These are phyloP conservation scores for Peltaster fructicola DNA, from an alignment of 2,329 filamentous ascomycete genomes.

Conservation along the genomic window DNA sequence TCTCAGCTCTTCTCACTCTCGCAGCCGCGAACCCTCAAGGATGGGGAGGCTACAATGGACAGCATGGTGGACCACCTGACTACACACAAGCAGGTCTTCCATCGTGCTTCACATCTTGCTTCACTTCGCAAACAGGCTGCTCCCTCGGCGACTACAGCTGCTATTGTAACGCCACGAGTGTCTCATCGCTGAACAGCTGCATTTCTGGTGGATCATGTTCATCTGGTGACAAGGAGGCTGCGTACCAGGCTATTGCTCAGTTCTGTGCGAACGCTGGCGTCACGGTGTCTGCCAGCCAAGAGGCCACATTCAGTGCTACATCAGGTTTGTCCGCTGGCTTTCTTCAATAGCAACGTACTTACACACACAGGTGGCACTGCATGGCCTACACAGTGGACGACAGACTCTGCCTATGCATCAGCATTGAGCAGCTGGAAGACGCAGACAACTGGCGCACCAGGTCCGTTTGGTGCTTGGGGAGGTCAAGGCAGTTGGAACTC, in stretches of 20 bases:
- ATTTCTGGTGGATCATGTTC: constrained; percentile 10
- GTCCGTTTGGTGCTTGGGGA: constrained; percentile 11
- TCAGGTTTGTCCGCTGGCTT: constrained; percentile 7
- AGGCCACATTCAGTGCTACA: constrained; percentile 12
- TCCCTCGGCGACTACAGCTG: constrained; percentile 6
- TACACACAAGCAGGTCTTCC: constrained; percentile 2
- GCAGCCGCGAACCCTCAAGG: constrained; percentile 4
- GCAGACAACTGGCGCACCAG: constrained; percentile 5
- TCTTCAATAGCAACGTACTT: too few species aligned
- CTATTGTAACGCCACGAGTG: constrained; percentile 9
- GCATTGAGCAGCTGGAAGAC: constrained; percentile 8
- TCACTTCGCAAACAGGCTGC: constrained; percentile 5
- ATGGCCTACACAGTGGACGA: constrained; percentile 10
- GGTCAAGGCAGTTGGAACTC: constrained; percentile 6
- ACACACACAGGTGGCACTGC: constrained; percentile 6
- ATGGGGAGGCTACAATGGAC: constrained; percentile 2
- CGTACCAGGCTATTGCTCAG: constrained; percentile 13
- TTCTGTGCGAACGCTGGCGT: constrained; percentile 13
- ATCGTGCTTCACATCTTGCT: constrained; percentile 2
- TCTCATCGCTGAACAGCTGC: constrained; percentile 11
- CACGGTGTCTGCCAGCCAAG: constrained; percentile 10
- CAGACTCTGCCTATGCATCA: constrained; percentile 8
- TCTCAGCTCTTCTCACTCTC: constrained; percentile 3
- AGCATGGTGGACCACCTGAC: background rate
- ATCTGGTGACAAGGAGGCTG: constrained; percentile 9